A percentile compares a stretch with the other conserved stretches of the same genome.
Evolutionary conservation across 257 asterid genomes (phyloP).

Genomic region (Paraleonurus japonicus): DNA sequence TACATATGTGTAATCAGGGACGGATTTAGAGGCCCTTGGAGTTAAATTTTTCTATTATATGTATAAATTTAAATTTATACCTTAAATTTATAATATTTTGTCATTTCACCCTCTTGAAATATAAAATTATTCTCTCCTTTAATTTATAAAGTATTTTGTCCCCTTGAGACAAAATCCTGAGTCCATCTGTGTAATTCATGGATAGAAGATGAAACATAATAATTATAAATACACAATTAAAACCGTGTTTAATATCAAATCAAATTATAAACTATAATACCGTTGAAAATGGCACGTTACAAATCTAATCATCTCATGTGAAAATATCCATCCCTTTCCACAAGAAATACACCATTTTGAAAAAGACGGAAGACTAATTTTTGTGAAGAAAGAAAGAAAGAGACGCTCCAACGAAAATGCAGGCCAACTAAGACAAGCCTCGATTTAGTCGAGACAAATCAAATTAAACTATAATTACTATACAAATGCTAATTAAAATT

Average conservation of each 20-base stretch:
- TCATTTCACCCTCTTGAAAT: too few species aligned
- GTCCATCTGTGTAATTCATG: too few species aligned
- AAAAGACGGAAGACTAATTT: slow-evolving; percentile 14
- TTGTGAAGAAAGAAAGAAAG: too few species aligned
- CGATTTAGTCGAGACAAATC: neutral
- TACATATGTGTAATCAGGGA: too few species aligned
- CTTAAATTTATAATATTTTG: too few species aligned
- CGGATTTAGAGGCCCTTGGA: too few species aligned
- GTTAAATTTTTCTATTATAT: too few species aligned
- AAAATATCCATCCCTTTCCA: slow-evolving; percentile 20
- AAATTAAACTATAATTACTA: slow-evolving; percentile 24
- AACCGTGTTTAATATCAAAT: neutral
- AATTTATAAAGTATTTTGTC: too few species aligned
- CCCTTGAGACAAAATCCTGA: too few species aligned
- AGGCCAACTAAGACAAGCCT: slow-evolving; percentile 19
- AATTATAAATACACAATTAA: neutral
- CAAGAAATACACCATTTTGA: slow-evolving; percentile 10
- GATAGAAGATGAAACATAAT: too few species aligned
- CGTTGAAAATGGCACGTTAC: slow-evolving; percentile 16
- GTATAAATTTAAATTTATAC: too few species aligned
- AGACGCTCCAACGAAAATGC: slow-evolving; percentile 32
- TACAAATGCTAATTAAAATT: slow-evolving; percentile 34
- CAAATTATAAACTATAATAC: neutral
- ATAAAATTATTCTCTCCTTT: too few species aligned
- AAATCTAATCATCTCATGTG: neutral